Base-by-base conservation (phyloP, 768 basidiomycete species). In the Macrolepiota fuliginosa region DNA sequence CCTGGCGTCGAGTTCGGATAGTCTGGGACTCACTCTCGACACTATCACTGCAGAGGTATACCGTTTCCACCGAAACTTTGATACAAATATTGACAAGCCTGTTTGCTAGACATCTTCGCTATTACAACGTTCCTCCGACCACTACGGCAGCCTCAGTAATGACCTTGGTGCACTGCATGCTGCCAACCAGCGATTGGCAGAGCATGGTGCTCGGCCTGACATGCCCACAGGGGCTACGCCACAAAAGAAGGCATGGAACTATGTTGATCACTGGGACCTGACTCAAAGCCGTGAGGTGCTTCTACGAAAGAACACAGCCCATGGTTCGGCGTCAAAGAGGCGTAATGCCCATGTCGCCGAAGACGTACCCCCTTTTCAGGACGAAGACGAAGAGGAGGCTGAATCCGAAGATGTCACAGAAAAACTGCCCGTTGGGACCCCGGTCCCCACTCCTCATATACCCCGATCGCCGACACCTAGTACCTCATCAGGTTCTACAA, bases 211-310 rank as follows among this genome's bases (percentile, higher is more conserved):
- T 7, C 81, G 76, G 59, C 84, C 85, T 58, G 92, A 94, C 67
- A 69, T 74, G 22, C 74, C 89, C 1, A 91, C 88, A 13, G 92
- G 92, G 4, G 74, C 75, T 57, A 94, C 92, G 2, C 93, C 93
- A 37, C 84, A 83, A 50, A 93, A 91, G 77, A 86, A 90, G 35
- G 72, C 74, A 32, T 90, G 89, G 86, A 77, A 88, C 62, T 88
- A 88, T 62, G 77, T 79, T 5, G 88, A 90, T 64, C 73, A 84
- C 54, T 94, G 92, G 91, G 81, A 85, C 45, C 73, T 90, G 61
- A 91, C 91, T 5, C 77, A 83, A 63, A 79, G 75, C 59, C 83
- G 92, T 27, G 84, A 88, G 3, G 75, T 78, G 5, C 72, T 94
- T 29, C 66, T 95, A 77, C 77, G 37, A 55, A 67, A 36, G 59